Base-by-base conservation (phyloP, 805 yeast species). In the Saturnispora quitensis region DNA sequence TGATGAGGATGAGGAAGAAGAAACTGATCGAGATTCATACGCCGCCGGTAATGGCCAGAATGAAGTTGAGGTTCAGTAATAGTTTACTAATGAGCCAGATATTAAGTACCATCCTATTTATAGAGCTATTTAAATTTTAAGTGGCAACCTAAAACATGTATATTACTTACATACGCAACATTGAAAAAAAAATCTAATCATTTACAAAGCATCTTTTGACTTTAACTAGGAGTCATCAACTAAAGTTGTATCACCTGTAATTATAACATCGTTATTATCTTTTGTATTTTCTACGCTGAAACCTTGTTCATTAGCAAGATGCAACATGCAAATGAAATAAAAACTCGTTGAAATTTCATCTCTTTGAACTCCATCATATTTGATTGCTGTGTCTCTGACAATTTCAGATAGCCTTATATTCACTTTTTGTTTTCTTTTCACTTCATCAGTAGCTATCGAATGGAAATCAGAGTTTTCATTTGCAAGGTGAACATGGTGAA, bases 251-350 rank as follows among this genome's bases (percentile, higher is more conserved):
- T 45, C 49, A 22, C 48, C 58, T n/a, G 47, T 56, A 3, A 62
- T 61, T 2, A 45, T 47, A 17, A 64, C 42, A 53, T 64, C 66
- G 1, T 51, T 44, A 40, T 48, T 46, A n/a, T 51, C 50, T 5
- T 70, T 76, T 9, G 70, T 76, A 54, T 78, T 76, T 17, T 72
- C 69, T 7, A 89, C 74, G 6, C 70, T 62, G 31, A 89, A 70
- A 1, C 90, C 91, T 60, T 86, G 82, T 64, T 89, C 97, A 62
- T 89, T 89, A 13, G 96, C 95, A 57, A 89, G 70, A 68, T 89
- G 97, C 35, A 89, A 68, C 60, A 88, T 68, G 59, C 95, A 86
- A 53, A 89, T 86, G 60, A 89, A 89, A 61, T 87, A 86, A 65
- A 86, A 86, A 66, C 95, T 84, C 1, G 96, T 88, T 1, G 95